Percentiles rank a stretch among this genome's conserved stretches.
Evolutionary conservation across 1,284 basidiomycete species (phyloP).

Genomic region (Xerocomus subilludens): DNA sequence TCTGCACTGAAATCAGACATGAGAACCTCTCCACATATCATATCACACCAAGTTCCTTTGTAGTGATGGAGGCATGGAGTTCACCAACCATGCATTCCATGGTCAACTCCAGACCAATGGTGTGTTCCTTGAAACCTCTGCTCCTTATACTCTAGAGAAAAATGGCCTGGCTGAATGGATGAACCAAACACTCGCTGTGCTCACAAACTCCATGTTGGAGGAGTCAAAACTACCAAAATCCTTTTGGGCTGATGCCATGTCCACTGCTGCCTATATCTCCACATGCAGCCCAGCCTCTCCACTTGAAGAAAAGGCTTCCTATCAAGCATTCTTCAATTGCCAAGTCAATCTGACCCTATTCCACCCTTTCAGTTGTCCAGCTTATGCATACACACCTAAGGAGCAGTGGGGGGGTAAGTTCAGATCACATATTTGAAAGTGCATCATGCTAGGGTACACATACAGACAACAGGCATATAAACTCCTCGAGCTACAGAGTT

Average conservation of each 20-base stretch:
- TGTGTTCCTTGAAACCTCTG: background rate
- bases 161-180: constrained; percentile 29
- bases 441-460: constrained; percentile 13
- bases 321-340: background rate
- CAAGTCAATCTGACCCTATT: background rate
- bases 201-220: constrained; percentile 42
- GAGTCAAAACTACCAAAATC: constrained; percentile 39
- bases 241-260: constrained; percentile 44
- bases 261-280: no score
- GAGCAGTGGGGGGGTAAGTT: constrained; percentile 23
- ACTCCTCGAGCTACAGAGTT: constrained; percentile 18
- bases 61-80: no score
- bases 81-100: background rate
- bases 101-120: background rate
- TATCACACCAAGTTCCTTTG: no score
- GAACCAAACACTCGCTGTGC: constrained; percentile 49
- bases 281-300: background rate
- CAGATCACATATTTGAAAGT: background rate
- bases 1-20: no score
- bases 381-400: constrained; percentile 16
- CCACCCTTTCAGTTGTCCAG: background rate
- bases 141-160: background rate
- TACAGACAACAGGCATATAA: constrained; percentile 29
- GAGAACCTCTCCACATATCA: no score
- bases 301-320: background rate